These are phyloP conservation scores for Xylaria sp. DNA, from an alignment of 2,329 filamentous ascomycete genomes.

Conservation along the genomic window DNA sequence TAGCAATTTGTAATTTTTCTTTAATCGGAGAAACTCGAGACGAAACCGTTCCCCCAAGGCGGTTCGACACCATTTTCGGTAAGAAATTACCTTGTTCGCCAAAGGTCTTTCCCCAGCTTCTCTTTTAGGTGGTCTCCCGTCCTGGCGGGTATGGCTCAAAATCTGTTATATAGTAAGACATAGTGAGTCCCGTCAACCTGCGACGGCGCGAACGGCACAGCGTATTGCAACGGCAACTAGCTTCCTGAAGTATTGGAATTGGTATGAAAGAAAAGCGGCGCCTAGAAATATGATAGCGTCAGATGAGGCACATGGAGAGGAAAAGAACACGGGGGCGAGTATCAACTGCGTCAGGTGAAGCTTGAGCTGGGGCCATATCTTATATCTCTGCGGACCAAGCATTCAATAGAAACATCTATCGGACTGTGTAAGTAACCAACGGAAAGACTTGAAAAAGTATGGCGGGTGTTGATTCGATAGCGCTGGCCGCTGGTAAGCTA, in stretches of 20 bases:
- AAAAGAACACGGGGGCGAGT: not conserved
- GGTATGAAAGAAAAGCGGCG: constrained; percentile 1
- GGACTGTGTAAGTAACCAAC: not conserved
- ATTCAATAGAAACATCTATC: constrained; percentile 3
- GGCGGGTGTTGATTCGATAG: constrained; percentile 30
- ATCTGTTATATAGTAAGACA: constrained; percentile 3
- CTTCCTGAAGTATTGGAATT: not conserved
- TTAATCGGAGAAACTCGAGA: constrained; percentile 18
- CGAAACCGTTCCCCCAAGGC: not conserved
- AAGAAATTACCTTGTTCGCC: constrained; percentile 2
- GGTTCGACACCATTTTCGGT: not conserved
- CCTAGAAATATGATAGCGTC: constrained; percentile 1
- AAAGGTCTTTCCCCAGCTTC: not conserved
- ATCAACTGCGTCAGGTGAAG: constrained; percentile 29
- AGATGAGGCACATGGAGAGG: not conserved
- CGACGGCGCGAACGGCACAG: not conserved
- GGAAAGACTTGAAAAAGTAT: constrained; percentile 3
- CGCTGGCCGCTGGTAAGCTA: constrained; percentile 3
- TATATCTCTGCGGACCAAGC: not conserved
- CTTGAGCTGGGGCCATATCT: not conserved
- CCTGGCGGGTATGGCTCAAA: constrained; percentile 1
- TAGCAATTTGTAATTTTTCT: constrained; percentile 9
- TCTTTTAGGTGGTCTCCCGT: not conserved
- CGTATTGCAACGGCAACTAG: constrained; percentile 11
- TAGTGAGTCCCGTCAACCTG: not conserved